Evolutionary conservation across 1,139 yeast species (phyloP), one percentile per base, ranked within the genome.

Genomic region (Suhomyces bribrorum): DNA sequence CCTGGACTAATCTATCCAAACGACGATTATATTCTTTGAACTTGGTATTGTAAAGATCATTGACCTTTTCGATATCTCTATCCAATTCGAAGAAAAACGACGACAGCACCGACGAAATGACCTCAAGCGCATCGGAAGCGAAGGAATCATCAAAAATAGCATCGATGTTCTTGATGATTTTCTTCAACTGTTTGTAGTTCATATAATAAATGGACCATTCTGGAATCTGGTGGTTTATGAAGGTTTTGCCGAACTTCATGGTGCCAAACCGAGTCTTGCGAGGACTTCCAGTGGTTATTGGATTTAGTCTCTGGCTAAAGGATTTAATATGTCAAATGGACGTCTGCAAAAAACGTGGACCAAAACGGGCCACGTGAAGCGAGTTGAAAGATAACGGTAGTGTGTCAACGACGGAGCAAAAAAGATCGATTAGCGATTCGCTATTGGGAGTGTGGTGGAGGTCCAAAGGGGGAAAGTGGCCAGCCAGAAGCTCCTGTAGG

Each of bases 241-340:
- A 62, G 5, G 88, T 85, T 59, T 87, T 87, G 26, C 95, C 95
- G 61, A 87, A 87, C 74, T 87, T 87, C 96, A 87, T 86, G 33
- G 37, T 29, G 20, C 24, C 24, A 17, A 3, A 14, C 13, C 7
- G 18, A 14, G 14, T 7, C 8, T 20, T 20, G 24, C 8, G 24
- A 20, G 24, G 24, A 9, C 24, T 7, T n/a, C n/a, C n/a, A n/a
- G n/a, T n/a, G n/a, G n/a, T n/a, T n/a, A n/a, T n/a, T n/a, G n/a
- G n/a, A n/a, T n/a, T n/a, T n/a, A n/a, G n/a, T n/a, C n/a, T n/a
- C n/a, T n/a, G n/a, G n/a, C n/a, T n/a, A n/a, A n/a, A n/a, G n/a
- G n/a, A n/a, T n/a, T n/a, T n/a, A n/a, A n/a, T n/a, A n/a, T n/a
- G n/a, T n/a, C 24, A 7, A 20, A 20, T 20, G 24, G 17, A 12